These are phyloP conservation scores for Papiliotrema nemorosa DNA, from an alignment of 1,284 basidiomycete genomes.

Conservation along the genomic window DNA sequence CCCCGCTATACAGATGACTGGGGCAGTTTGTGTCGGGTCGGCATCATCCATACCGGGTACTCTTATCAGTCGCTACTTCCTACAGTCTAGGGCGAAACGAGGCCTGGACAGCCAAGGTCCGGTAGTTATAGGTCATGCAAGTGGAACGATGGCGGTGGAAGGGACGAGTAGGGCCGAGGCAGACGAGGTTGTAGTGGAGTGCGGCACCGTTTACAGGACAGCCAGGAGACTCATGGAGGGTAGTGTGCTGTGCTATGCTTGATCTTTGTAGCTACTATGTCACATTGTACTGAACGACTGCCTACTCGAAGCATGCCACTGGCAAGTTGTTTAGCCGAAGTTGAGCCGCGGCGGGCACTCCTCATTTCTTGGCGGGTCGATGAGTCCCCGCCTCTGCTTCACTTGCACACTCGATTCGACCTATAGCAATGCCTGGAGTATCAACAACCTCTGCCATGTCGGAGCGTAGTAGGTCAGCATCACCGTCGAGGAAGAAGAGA, in stretches of 20 bases:
- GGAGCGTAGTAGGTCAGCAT: neutral
- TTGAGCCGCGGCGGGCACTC: too few relatives aligned
- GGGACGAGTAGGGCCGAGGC: constrained; percentile 55
- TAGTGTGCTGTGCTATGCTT: constrained; percentile 54
- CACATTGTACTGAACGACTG: neutral
- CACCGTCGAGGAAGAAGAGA: constrained; percentile 1
- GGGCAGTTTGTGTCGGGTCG: constrained; percentile 66
- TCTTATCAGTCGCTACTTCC: constrained; percentile 54
- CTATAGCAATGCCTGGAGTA: neutral
- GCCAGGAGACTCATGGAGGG: constrained; percentile 68
- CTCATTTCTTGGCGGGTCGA: too few relatives aligned
- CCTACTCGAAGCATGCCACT: too few relatives aligned
- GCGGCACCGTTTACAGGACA: constrained; percentile 63
- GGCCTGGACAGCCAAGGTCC: constrained; percentile 19
- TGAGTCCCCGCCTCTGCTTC: too few relatives aligned
- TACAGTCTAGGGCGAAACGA: constrained; percentile 12
- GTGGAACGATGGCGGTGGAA: constrained; percentile 64
- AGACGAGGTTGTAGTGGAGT: constrained; percentile 48
- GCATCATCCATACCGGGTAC: constrained; percentile 58
- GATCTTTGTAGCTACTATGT: neutral
- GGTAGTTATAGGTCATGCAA: constrained; percentile 60
- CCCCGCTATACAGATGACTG: constrained; percentile 69
- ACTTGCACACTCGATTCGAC: neutral
- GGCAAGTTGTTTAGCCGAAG: too few relatives aligned
- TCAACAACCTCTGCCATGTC: neutral